phyloP scores from a whole-genome alignment of 768 basidiomycete species.

The Russula emetica region DNA sequence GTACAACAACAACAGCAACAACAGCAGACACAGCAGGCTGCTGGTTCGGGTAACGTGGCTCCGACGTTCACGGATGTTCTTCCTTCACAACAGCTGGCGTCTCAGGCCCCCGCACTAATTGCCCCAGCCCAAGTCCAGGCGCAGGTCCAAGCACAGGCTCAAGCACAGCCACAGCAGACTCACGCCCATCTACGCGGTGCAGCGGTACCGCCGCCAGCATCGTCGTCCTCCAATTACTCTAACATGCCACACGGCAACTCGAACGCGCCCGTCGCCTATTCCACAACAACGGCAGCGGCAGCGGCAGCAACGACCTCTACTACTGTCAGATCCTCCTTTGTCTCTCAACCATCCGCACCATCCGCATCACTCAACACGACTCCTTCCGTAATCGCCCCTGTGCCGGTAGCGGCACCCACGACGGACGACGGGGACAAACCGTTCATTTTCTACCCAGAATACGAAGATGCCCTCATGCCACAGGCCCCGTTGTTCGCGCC shows the following conservation, averaged over 20 bases:
- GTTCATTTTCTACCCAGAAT: slow-evolving; percentile 29
- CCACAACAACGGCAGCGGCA: background rate
- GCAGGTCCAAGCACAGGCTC: background rate
- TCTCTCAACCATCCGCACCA: slow-evolving; percentile 14
- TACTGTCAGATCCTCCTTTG: background rate
- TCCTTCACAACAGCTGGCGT: slow-evolving; percentile 7
- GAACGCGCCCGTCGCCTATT: slow-evolving; percentile 11
- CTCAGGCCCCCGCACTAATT: slow-evolving; percentile 6
- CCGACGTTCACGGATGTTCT: slow-evolving; percentile 21
- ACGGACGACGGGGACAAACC: slow-evolving; percentile 28
- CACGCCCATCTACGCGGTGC: background rate
- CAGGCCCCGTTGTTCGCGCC: slow-evolving; percentile 12
- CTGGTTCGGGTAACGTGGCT: slow-evolving; percentile 11
- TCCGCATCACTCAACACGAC: background rate
- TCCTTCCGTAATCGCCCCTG: background rate
- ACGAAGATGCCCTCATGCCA: slow-evolving; percentile 20
- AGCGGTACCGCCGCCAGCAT: slow-evolving; percentile 3
- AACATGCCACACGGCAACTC: slow-evolving; percentile 18
- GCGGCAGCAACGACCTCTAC: background rate
- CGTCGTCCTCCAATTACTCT: slow-evolving; percentile 14
- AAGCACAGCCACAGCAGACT: background rate
- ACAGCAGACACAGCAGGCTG: background rate
- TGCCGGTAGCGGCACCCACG: background rate
- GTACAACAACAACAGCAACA: slow-evolving; percentile 1
- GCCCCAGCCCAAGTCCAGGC: slow-evolving; percentile 7